Evolutionary conservation across 2,329 filamentous ascomycete genomes (phyloP).

Genomic region (Microthyrium microscopicum): DNA sequence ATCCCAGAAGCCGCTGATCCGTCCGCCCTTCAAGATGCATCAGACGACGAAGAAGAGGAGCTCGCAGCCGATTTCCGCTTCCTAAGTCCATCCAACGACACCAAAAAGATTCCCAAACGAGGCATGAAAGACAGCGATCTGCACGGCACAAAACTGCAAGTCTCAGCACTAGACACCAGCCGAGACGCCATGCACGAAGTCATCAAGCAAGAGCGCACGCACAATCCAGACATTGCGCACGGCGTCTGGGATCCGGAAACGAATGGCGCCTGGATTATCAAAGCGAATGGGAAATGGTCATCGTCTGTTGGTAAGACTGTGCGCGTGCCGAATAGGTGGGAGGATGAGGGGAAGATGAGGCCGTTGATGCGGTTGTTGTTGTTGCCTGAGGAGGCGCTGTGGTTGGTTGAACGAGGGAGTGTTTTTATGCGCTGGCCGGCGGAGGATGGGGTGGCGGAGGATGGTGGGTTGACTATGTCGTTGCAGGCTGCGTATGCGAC

Average conservation of each 20-base stretch:
- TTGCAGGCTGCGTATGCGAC: conserved; percentile 80
- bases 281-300: conserved; percentile 54
- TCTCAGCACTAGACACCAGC: conserved; percentile 60
- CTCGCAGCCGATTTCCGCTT: conserved; percentile 79
- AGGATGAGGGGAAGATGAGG: conserved; percentile 1
- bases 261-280: conserved; percentile 45
- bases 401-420: conserved; percentile 71
- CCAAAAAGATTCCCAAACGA: conserved; percentile 59
- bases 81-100: conserved; percentile 22
- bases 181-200: conserved; percentile 81
- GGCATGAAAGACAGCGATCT: conserved; percentile 97
- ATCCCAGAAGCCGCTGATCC: too few relatives aligned
- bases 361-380: conserved; percentile 45
- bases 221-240: conserved; percentile 48
- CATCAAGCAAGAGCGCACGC: conserved; percentile 58
- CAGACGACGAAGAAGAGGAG: conserved; percentile 58
- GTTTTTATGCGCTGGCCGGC: conserved; percentile 74
- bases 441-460: conserved; percentile 17
- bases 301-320: conserved; percentile 58
- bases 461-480: conserved; percentile 65
- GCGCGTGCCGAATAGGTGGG: conserved; percentile 10
- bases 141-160: conserved; percentile 72
- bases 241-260: conserved; percentile 58
- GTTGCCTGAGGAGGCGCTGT: conserved; percentile 80
- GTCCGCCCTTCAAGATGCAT: too few relatives aligned